phyloP scores from a whole-genome alignment of 805 yeast genomes.

The Pichia eremophila region DNA sequence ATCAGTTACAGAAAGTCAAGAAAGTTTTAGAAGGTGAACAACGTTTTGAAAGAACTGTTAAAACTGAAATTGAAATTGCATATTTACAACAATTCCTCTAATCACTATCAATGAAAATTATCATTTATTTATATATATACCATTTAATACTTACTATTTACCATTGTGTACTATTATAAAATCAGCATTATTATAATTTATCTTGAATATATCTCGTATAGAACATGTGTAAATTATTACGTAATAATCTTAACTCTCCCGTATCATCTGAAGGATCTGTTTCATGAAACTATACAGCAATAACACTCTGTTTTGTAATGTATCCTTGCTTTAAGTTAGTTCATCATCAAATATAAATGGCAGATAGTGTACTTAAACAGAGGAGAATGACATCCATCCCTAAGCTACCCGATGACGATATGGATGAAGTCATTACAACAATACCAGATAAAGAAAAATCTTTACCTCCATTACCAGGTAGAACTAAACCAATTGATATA shows the following conservation, averaged over 20 bases:
- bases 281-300: no score
- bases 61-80: conserved; percentile 19
- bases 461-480: conserved; percentile 7
- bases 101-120: no score
- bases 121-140: no score
- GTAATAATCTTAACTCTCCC: no score
- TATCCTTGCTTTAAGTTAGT: no score
- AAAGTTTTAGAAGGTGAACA: conserved; percentile 20
- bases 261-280: no score
- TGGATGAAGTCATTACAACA: conserved; percentile 15
- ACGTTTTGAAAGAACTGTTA: conserved; percentile 20
- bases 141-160: no score
- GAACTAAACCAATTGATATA: not conserved
- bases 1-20: conserved; percentile 19
- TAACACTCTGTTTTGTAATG: no score
- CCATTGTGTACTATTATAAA: not conserved
- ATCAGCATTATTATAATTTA: no score
- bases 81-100: conserved; percentile 5
- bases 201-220: no score
- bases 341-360: no score
- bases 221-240: no score
- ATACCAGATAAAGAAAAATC: conserved; percentile 9
- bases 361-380: not conserved
- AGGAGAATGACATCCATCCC: conserved; percentile 10
- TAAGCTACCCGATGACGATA: conserved; percentile 20